These are phyloP conservation scores for Primulina tabacum DNA, from an alignment of 257 asterid genomes.

Conservation along the genomic window DNA sequence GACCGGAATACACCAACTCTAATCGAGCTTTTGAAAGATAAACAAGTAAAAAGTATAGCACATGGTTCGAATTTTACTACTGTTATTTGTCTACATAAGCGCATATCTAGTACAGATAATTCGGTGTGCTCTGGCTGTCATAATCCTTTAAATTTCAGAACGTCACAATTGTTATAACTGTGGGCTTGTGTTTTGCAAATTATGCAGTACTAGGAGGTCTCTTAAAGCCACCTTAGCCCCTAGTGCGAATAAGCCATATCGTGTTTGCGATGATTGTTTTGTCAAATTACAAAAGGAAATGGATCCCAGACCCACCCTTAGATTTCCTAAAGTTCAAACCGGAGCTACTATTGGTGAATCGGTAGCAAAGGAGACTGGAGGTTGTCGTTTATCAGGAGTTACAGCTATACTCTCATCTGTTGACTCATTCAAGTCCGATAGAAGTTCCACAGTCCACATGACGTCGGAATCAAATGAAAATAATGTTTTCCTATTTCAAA, in stretches of 20 bases:
- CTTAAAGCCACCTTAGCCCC: conserved; percentile 68
- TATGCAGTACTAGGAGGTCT: conserved; percentile 55
- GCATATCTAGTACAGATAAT: conserved; percentile 35
- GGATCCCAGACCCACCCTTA: conserved; percentile 31
- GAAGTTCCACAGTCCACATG: conserved; percentile 29
- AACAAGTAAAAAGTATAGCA: conserved; percentile 46
- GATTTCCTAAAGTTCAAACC: conserved; percentile 36
- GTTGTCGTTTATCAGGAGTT: conserved; percentile 25
- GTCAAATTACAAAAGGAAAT: conserved; percentile 45
- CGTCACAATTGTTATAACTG: conserved; percentile 74
- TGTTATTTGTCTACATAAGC: conserved; percentile 53
- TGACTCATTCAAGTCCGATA: conserved; percentile 54
- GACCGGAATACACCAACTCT: conserved; percentile 50
- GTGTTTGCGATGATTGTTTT: conserved; percentile 67
- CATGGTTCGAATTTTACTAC: conserved; percentile 68
- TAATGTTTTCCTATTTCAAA: conserved; percentile 33
- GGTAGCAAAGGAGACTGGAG: conserved; percentile 24
- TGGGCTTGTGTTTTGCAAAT: conserved; percentile 63
- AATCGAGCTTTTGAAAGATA: conserved; percentile 55
- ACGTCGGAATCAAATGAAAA: conserved; percentile 37
- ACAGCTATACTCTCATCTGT: conserved; percentile 47
- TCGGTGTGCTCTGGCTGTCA: conserved; percentile 62
- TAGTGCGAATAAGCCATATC: no score
- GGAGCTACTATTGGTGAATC: conserved; percentile 5
- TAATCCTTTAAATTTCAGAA: conserved; percentile 51